Evolutionary conservation across 441 rosid species (phyloP), one percentile per base, ranked within the genome.

Genomic region (Mallotus japonicus): DNA sequence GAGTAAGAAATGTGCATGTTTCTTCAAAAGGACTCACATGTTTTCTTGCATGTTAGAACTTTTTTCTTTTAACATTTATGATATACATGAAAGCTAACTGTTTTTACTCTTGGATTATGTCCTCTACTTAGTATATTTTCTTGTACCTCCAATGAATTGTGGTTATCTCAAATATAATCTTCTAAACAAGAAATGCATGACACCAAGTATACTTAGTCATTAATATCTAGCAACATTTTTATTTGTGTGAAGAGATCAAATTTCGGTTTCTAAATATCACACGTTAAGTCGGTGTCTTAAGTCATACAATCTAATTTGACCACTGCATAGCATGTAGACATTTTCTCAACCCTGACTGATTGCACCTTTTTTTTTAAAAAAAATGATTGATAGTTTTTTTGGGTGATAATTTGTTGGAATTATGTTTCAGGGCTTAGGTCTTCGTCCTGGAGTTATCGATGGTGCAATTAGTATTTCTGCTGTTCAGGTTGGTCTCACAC

Each of bases 381-480:
- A 28, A 28, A 28, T 28, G 3, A 28, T 28, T 28, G 32, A 28
- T 51, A 24, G 19, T 44, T 51, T 4, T 40, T 67, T 22, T 10
- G 59, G 32, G 37, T 54, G 57, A 49, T 56, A 71, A 66, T 67
- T 12, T 54, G 42, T 37, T 47, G 19, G 4, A 14, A 42, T 32
- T 55, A 50, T 63, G 69, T 82, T 79, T 65, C 83, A 95, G 98
- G 99, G 99, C 34, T 85, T 95, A 80, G 94, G 87, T 61, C 69
- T 95, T 76, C 92, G 97, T 49, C 65, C 94, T 68, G 99, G 97
- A 79, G 88, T 87, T 73, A 76, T 94, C 24, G 97, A 94, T 69
- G 99, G 99, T 67, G 97, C 94, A 70, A 94, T 94, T 70, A 94
- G 97, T 79, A 92, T 92, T 50, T 94, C 99, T 1, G 99, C 97